Evolutionary conservation across 2,329 filamentous ascomycete genomes (phyloP), one percentile per base, ranked within the genome.

Genomic region (Fusarium annulatum): DNA sequence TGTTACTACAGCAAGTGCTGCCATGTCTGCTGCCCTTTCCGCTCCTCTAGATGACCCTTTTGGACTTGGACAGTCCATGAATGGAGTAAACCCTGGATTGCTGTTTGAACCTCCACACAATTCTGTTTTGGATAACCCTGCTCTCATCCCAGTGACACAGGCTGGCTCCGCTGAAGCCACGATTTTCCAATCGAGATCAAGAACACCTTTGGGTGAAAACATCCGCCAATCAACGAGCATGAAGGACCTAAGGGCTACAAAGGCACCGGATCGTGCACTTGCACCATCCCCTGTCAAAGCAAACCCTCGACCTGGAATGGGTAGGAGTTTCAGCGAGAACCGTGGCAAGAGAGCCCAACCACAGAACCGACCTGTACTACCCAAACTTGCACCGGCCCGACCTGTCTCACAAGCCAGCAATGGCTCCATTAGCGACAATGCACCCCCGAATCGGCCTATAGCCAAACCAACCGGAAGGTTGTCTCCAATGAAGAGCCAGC

Each of bases 11-110:
- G 61, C 74, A 57, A 71, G 61, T 19, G 71, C 72, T 57, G 75
- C 86, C 69, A 84, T 85, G 70, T 80, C 81, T 8, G 79, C 81
- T 26, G 82, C 83, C 10, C 88, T 87, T 67, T 78, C 83, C 34
- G 79, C 82, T 9, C 79, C 84, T 7, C 80, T 86, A 56, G 87
- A 88, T 14, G 85, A 89, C 67, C 83, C 86, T 1, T 91, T 90
- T 73, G 82, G 84, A 30, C 82, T 87, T 34, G 81, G 85, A 42
- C 84, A 81, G 52, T 82, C 85, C 10, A 82, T 80, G 34, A 84
- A 84, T 12, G 87, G 84, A n/a, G 89, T 92, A 10, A 85, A 92
- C 73, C 90, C 90, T 3, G 89, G 88, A 12, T 81, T 92, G 21
- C 80, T 92, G 12, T 88, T 89, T 76, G 88, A 86, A 70, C 84